Percentiles rank a stretch among this genome's conserved stretches.
These are phyloP conservation scores for Gnomoniopsis sp. DNA, from an alignment of 2,329 filamentous ascomycete species.

Conservation along the genomic window DNA sequence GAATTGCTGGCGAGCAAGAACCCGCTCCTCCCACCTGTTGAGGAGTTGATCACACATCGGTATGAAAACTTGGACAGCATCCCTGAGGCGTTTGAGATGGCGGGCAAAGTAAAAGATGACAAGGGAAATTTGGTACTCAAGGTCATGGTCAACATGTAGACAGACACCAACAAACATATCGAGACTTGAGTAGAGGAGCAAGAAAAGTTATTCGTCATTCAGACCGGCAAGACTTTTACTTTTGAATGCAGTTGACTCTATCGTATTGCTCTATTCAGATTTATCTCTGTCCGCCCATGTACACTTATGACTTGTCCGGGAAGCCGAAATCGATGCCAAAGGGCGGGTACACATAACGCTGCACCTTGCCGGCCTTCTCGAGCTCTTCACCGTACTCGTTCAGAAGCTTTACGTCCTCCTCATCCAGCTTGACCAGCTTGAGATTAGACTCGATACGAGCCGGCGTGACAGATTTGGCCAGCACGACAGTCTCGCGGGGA, in stretches of 20 bases:
- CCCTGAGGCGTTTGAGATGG: conserved; percentile 69
- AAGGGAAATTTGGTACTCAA: conserved; percentile 70
- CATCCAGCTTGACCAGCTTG: conserved; percentile 62
- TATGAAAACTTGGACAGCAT: conserved; percentile 62
- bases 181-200: neutral
- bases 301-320: conserved; percentile 54
- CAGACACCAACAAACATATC: neutral
- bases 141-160: conserved; percentile 57
- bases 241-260: neutral
- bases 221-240: neutral
- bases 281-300: neutral
- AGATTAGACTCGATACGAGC: conserved; percentile 68
- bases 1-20: conserved; percentile 46
- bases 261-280: neutral
- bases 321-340: conserved; percentile 69
- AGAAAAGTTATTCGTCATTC: neutral
- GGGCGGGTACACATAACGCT: conserved; percentile 65
- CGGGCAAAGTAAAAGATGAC: conserved; percentile 66
- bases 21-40: conserved; percentile 58
- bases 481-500: conserved; percentile 64
- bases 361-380: conserved; percentile 46
- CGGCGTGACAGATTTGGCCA: conserved; percentile 69
- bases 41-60: conserved; percentile 67
- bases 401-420: conserved; percentile 57
- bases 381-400: conserved; percentile 52